Evolutionary conservation across 1,284 basidiomycete genomes (phyloP).

Genomic region (Rhodotorula sp.): DNA sequence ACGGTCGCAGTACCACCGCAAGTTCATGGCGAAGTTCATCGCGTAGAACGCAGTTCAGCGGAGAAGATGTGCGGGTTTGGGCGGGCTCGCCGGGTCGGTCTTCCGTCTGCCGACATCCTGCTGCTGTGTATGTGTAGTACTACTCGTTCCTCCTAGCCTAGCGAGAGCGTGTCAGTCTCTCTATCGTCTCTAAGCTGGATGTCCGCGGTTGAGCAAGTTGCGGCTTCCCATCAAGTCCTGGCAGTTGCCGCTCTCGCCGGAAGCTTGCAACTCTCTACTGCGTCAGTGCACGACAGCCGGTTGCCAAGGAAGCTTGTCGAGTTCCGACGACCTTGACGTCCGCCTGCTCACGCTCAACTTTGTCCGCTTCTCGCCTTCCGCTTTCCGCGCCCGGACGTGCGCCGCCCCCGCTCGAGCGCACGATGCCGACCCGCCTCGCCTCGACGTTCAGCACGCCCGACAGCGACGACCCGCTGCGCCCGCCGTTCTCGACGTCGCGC

Average conservation of each 20-base stretch:
- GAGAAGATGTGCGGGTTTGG: background rate
- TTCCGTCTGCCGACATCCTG: background rate
- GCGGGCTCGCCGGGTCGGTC: background rate
- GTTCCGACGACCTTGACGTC: too few relatives aligned
- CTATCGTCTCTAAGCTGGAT: too few relatives aligned
- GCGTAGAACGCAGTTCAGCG: background rate
- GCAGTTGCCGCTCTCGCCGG: too few relatives aligned
- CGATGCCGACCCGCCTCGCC: slow-evolving; percentile 19
- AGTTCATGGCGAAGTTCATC: slow-evolving; percentile 27
- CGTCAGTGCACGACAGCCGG: too few relatives aligned
- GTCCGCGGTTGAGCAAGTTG: too few relatives aligned
- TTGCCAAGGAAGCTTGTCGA: too few relatives aligned
- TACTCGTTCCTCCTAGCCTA: too few relatives aligned
- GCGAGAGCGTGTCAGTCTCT: too few relatives aligned
- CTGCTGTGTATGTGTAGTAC: too few relatives aligned
- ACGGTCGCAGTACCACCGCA: slow-evolving; percentile 58
- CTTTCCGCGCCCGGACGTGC: background rate
- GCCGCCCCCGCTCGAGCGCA: background rate
- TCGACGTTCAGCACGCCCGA: slow-evolving; percentile 1
- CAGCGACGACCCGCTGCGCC: slow-evolving; percentile 9
- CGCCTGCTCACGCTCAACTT: background rate
- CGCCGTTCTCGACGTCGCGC: slow-evolving; percentile 12
- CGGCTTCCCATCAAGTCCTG: too few relatives aligned
- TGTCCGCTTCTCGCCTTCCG: background rate
- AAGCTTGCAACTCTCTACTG: too few relatives aligned